phyloP scores from a whole-genome alignment of 306 rosid genomes.

The Begonia peltatifolia region DNA sequence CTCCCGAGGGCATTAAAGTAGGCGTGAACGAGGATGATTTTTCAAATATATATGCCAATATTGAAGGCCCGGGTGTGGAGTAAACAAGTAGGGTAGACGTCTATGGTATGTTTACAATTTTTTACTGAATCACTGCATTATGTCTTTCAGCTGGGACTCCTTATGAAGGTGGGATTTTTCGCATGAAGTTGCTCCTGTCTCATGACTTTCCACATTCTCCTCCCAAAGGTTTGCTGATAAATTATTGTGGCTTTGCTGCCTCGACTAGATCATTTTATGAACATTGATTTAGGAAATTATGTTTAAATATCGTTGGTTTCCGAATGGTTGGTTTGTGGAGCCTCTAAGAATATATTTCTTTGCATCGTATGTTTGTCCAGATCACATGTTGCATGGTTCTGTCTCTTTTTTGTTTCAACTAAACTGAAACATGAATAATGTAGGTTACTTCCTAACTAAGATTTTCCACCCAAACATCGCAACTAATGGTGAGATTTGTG shows the following conservation, averaged over 20 bases:
- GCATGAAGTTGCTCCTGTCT: constrained; percentile 82
- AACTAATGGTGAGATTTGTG: constrained; percentile 88
- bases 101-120: constrained; percentile 1
- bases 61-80: constrained; percentile 91
- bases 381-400: too few species aligned
- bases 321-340: too few species aligned
- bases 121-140: constrained; percentile 8
- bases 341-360: too few species aligned
- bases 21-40: constrained; percentile 81
- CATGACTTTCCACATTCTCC: constrained; percentile 84
- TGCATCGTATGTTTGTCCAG: too few species aligned
- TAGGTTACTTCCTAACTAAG: constrained; percentile 84
- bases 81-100: not conserved
- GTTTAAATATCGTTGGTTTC: too few species aligned
- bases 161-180: constrained; percentile 87
- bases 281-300: constrained; percentile 1
- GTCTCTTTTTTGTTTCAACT: too few species aligned
- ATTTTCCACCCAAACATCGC: constrained; percentile 94
- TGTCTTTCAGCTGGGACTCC: constrained; percentile 84
- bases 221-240: constrained; percentile 58
- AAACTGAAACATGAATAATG: constrained; percentile 1
- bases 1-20: constrained; percentile 97
- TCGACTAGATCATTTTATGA: not conserved
- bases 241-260: too few species aligned
- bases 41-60: constrained; percentile 76